These are phyloP conservation scores for Fallopia convolvulus DNA, from an alignment of 148 eudicot species.

Conservation along the genomic window DNA sequence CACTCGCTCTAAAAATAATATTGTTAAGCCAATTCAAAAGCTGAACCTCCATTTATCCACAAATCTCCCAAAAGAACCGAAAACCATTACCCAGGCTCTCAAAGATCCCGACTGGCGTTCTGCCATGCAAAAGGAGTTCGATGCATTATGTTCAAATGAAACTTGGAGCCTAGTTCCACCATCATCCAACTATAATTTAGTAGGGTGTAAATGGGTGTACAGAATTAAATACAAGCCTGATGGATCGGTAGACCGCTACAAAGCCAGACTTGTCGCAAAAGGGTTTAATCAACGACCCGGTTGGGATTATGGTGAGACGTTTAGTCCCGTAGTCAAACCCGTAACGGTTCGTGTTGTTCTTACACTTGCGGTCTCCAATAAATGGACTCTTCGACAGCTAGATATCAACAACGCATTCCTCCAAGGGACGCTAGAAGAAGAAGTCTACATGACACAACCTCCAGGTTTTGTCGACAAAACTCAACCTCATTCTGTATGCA, in stretches of 20 bases:
- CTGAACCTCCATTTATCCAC: neutral
- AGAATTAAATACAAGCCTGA: slow-evolving; percentile 6
- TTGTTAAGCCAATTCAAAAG: neutral
- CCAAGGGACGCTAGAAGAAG: neutral
- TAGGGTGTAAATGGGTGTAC: slow-evolving; percentile 12
- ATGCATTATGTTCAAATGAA: neutral
- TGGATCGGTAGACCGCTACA: neutral
- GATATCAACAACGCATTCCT: slow-evolving; percentile 7
- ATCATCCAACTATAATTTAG: neutral
- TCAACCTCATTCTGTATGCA: neutral
- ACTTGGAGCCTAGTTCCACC: slow-evolving; percentile 10
- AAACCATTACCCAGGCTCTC: neutral
- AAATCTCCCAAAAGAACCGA: neutral
- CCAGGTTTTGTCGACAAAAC: neutral
- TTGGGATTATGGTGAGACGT: slow-evolving; percentile 1
- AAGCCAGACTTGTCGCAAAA: neutral
- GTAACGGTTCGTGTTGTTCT: neutral
- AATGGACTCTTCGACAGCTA: neutral
- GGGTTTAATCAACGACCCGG: slow-evolving; percentile 7
- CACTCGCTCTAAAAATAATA: neutral
- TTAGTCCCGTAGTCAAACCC: slow-evolving; percentile 7
- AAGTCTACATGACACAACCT: neutral
- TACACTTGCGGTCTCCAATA: neutral
- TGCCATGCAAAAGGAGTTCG: slow-evolving; percentile 11
- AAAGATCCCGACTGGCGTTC: neutral